These are phyloP conservation scores for Mycena chlorophos DNA, from an alignment of 768 basidiomycete genomes.

Conservation along the genomic window DNA sequence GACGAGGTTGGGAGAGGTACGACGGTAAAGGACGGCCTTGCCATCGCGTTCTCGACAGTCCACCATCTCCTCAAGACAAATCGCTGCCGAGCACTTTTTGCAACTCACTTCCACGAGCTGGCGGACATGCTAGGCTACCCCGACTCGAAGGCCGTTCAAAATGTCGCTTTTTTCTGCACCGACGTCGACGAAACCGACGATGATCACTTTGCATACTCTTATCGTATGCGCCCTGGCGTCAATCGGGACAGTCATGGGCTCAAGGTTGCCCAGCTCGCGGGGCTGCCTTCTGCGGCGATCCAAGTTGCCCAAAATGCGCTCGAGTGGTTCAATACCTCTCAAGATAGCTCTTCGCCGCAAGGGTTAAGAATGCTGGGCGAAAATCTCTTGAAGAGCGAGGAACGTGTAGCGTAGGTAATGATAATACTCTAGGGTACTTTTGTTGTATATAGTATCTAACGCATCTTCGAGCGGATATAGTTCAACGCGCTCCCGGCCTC, in stretches of 20 bases:
- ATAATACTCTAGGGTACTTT: slow-evolving; percentile 9
- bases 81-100: slow-evolving; percentile 84
- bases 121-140: slow-evolving; percentile 77
- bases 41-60: slow-evolving; percentile 89
- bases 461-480: slow-evolving; percentile 68
- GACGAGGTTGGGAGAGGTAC: slow-evolving; percentile 99
- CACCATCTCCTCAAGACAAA: slow-evolving; percentile 77
- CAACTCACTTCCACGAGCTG: slow-evolving; percentile 98
- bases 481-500: slow-evolving; percentile 88
- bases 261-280: slow-evolving; percentile 85
- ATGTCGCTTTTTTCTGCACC: slow-evolving; percentile 86
- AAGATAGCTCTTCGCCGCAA: slow-evolving; percentile 19
- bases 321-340: slow-evolving; percentile 32
- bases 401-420: slow-evolving; percentile 8
- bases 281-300: slow-evolving; percentile 69
- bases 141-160: slow-evolving; percentile 48
- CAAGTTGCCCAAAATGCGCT: slow-evolving; percentile 60
- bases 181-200: slow-evolving; percentile 77
- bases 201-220: slow-evolving; percentile 79
- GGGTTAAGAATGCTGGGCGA: slow-evolving; percentile 36
- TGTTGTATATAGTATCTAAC: slow-evolving; percentile 15
- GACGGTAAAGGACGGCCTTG: slow-evolving; percentile 86
- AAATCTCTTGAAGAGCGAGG: slow-evolving; percentile 16
- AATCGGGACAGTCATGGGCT: slow-evolving; percentile 90
- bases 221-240: slow-evolving; percentile 77